Conservation (phyloP, 2,329 filamentous ascomycete species). For the Colletotrichum caudatum region DNA sequence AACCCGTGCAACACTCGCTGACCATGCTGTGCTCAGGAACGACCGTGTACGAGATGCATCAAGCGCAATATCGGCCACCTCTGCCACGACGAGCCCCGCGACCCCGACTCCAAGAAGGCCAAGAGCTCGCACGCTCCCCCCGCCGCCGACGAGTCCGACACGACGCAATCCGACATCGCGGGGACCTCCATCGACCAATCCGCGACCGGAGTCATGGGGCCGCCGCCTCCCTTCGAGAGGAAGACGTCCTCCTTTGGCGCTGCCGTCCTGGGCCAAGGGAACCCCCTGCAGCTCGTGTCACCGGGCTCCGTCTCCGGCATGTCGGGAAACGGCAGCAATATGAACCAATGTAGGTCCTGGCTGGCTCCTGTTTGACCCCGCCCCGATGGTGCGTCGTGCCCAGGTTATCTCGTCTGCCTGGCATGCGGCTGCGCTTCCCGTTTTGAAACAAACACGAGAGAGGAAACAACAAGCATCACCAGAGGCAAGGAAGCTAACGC, state of each 20-base stretch:
- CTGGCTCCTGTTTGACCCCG: constrained; percentile 34
- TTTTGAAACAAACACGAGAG: background rate
- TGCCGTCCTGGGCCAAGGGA: constrained; percentile 60
- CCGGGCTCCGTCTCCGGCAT: constrained; percentile 76
- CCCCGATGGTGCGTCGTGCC: constrained; percentile 9
- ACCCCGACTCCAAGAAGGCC: constrained; percentile 81
- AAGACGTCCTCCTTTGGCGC: constrained; percentile 41
- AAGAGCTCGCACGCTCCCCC: constrained; percentile 73
- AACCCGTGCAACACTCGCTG: constrained; percentile 48
- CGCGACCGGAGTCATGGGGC: constrained; percentile 65
- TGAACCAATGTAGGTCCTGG: constrained; percentile 78
- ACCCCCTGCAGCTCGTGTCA: constrained; percentile 77
- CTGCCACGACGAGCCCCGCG: constrained; percentile 96
- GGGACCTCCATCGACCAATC: constrained; percentile 68
- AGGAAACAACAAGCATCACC: background rate
- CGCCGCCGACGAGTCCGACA: constrained; percentile 71
- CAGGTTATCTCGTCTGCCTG: constrained; percentile 15
- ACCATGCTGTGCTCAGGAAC: constrained; percentile 72
- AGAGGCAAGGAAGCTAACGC: constrained; percentile 20
- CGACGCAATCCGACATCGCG: constrained; percentile 59
- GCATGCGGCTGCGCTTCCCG: constrained; percentile 41
- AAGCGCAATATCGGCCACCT: constrained; percentile 99
- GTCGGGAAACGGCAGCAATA: constrained; percentile 64
- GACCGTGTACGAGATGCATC: constrained; percentile 96
- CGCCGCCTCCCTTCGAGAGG: constrained; percentile 59